Conservation (phyloP, 495 filamentous ascomycete species). For the Aspergillus ostianus region DNA sequence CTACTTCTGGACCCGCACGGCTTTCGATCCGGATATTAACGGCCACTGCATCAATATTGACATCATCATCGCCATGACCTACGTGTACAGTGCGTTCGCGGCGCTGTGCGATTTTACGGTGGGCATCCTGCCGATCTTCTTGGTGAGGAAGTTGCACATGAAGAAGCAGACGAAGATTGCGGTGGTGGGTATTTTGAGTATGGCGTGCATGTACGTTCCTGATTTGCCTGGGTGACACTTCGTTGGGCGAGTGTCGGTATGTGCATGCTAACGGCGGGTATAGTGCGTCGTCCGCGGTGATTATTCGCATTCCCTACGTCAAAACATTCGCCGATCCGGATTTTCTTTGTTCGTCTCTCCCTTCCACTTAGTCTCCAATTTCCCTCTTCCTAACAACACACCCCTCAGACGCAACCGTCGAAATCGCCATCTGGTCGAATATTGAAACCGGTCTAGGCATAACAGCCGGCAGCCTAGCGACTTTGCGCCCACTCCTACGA, state of each 20-base stretch:
- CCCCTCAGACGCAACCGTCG: conserved; percentile 35
- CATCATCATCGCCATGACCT: conserved; percentile 39
- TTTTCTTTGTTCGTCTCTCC: conserved; percentile 37
- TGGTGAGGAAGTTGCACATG: conserved; percentile 40
- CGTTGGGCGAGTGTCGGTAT: not conserved
- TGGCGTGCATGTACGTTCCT: conserved; percentile 42
- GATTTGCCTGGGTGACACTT: not conserved
- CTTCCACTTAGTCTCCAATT: not conserved
- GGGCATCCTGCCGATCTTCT: conserved; percentile 38
- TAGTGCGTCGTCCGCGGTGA: conserved; percentile 41
- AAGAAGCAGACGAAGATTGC: conserved; percentile 36
- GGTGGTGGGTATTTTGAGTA: conserved; percentile 41
- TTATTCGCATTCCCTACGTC: conserved; percentile 42
- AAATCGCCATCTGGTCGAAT: conserved; percentile 46
- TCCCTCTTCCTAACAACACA: not conserved
- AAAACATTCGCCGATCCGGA: conserved; percentile 35
- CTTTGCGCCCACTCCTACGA: conserved; percentile 46
- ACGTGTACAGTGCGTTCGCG: conserved; percentile 42
- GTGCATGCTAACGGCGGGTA: not conserved
- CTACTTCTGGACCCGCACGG: conserved; percentile 39
- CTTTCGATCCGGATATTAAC: conserved; percentile 26
- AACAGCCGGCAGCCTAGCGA: conserved; percentile 46
- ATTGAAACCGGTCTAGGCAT: conserved; percentile 47
- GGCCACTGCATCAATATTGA: conserved; percentile 39
- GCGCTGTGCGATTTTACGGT: conserved; percentile 44